Evolutionary conservation across 345 rosid species (phyloP).

Genomic region (Lepidium africanum): DNA sequence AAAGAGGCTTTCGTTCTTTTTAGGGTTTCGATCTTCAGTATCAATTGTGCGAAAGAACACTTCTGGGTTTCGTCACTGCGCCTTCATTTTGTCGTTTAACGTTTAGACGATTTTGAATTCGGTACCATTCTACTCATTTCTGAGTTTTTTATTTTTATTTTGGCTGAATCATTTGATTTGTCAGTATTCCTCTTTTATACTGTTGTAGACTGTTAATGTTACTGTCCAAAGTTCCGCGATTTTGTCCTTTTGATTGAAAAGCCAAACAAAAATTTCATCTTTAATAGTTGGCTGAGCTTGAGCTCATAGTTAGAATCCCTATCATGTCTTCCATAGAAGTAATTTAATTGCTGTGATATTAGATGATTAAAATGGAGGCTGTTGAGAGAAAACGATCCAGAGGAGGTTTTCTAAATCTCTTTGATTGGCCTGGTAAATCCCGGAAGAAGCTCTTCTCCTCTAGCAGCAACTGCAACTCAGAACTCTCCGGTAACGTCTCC

Average conservation of each 20-base stretch:
- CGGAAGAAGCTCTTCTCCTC: constrained; percentile 73
- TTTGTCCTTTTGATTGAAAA: neutral
- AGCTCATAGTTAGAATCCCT: neutral
- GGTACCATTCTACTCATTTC: neutral
- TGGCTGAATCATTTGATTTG: constrained; percentile 5
- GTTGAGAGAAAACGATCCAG: constrained; percentile 59
- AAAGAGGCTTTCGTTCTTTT: constrained; percentile 1
- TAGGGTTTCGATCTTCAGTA: constrained; percentile 9
- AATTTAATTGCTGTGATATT: constrained; percentile 16
- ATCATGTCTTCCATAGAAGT: neutral
- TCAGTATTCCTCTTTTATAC: constrained; percentile 4
- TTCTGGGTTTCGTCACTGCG: neutral
- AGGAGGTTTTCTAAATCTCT: constrained; percentile 62
- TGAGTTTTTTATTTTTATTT: neutral
- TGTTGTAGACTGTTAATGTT: neutral
- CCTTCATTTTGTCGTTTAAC: neutral
- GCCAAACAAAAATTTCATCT: neutral
- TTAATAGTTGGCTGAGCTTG: neutral
- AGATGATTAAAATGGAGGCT: constrained; percentile 54
- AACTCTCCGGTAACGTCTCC: constrained; percentile 11
- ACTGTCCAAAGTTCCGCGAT: constrained; percentile 10
- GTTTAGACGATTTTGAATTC: neutral
- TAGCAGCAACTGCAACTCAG: neutral
- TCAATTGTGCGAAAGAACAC: neutral
- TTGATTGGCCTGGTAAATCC: constrained; percentile 89